Percentiles rank a stretch among this genome's conserved stretches.
Conservation (phyloP, 495 filamentous ascomycete species). For the Usnea hakonensis region DNA sequence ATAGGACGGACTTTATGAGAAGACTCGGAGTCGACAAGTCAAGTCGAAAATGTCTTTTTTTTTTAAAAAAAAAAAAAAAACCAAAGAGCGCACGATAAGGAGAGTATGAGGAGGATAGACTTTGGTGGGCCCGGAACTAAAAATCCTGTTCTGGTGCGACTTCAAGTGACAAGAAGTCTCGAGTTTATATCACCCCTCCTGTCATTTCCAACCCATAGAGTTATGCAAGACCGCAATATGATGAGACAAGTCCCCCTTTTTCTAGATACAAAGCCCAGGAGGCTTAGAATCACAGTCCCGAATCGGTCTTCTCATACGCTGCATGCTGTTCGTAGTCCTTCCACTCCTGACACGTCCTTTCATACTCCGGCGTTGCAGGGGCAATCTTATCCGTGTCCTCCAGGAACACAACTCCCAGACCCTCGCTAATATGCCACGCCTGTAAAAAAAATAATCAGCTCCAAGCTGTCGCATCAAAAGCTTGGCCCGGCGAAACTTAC, state of each 20-base stretch:
- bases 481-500: background rate
- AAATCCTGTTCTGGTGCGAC: too few relatives aligned
- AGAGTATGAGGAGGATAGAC: too few relatives aligned
- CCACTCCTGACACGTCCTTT: slow-evolving; percentile 37
- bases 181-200: too few relatives aligned
- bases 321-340: slow-evolving; percentile 31
- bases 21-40: too few relatives aligned
- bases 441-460: background rate
- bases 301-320: slow-evolving; percentile 36
- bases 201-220: background rate
- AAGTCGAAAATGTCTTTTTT: too few relatives aligned
- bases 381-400: slow-evolving; percentile 37
- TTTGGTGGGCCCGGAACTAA: too few relatives aligned
- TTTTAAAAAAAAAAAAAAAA: too few relatives aligned
- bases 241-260: background rate
- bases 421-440: slow-evolving; percentile 43
- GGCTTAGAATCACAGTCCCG: slow-evolving; percentile 32
- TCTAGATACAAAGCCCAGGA: background rate
- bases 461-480: background rate
- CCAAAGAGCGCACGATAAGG: too few relatives aligned
- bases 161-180: too few relatives aligned
- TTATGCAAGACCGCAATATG: background rate
- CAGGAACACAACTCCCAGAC: slow-evolving; percentile 41
- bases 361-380: slow-evolving; percentile 18
- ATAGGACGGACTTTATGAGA: too few relatives aligned